Conservation (phyloP, 2,329 filamentous ascomycete species). For the Amphichorda felina region DNA sequence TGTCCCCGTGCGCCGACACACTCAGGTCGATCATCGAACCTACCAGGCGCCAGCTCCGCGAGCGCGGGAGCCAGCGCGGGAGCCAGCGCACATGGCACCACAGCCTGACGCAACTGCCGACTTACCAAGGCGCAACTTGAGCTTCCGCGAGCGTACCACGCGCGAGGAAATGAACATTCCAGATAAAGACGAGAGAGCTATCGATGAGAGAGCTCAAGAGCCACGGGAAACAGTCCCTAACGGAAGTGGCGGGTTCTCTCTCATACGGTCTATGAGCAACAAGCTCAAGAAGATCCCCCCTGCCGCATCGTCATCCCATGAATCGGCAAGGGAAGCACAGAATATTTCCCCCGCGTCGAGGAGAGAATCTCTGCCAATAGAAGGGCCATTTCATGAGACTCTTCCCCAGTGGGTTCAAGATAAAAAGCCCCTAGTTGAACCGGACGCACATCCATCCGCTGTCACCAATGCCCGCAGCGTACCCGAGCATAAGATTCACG, state of each 20-base stretch:
- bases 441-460: constrained; percentile 6
- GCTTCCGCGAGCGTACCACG: constrained; percentile 46
- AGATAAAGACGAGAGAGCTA: constrained; percentile 10
- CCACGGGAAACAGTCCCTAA: constrained; percentile 4
- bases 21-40: not conserved
- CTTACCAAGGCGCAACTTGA: constrained; percentile 41
- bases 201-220: not conserved
- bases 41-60: not conserved
- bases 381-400: not conserved
- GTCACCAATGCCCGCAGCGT: not conserved
- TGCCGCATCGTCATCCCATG: constrained; percentile 32
- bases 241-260: constrained; percentile 19
- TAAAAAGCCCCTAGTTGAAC: constrained; percentile 20
- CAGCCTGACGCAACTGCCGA: constrained; percentile 2
- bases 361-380: not conserved
- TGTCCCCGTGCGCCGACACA: not conserved
- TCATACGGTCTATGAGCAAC: constrained; percentile 40
- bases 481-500: constrained; percentile 1
- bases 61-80: not conserved
- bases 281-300: constrained; percentile 47
- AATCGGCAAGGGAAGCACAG: constrained; percentile 27
- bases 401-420: constrained; percentile 11
- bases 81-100: not conserved
- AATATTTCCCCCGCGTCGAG: not conserved
- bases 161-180: constrained; percentile 27